These are phyloP conservation scores for Verticillium nonalfalfae DNA, from an alignment of 2,329 filamentous ascomycete genomes.

Conservation along the genomic window DNA sequence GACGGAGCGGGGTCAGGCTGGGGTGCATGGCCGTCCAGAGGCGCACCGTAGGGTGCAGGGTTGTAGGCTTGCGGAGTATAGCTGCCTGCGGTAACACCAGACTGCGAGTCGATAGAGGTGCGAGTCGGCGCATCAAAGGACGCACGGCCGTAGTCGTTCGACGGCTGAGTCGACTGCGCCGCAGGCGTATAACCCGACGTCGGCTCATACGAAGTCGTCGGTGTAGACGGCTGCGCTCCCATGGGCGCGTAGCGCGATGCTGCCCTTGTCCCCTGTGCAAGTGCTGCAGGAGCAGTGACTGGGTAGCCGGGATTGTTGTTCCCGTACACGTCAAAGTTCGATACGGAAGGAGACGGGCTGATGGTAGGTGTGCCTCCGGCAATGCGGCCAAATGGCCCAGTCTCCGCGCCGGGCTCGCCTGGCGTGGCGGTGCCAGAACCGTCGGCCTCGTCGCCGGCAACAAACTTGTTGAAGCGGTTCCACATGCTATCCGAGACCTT, in stretches of 20 bases:
- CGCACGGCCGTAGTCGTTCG: constrained; percentile 11
- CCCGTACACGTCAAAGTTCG: constrained; percentile 70
- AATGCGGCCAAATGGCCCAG: constrained; percentile 78
- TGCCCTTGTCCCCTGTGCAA: constrained; percentile 32
- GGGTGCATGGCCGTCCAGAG: background rate
- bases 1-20: constrained; percentile 1
- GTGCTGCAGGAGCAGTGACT: constrained; percentile 22
- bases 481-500: constrained; percentile 89
- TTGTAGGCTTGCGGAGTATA: constrained; percentile 28
- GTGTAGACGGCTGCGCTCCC: constrained; percentile 18
- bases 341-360: constrained; percentile 65
- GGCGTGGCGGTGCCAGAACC: constrained; percentile 47
- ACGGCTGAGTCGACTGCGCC: constrained; percentile 9
- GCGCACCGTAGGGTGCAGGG: constrained; percentile 1
- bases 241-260: constrained; percentile 45
- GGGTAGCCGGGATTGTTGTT: constrained; percentile 31
- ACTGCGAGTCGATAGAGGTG: constrained; percentile 35
- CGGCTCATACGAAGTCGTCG: constrained; percentile 17
- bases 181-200: constrained; percentile 10
- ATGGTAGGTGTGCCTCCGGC: constrained; percentile 69
- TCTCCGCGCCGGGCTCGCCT: constrained; percentile 46
- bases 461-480: constrained; percentile 93
- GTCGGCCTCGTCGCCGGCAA: constrained; percentile 82
- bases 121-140: constrained; percentile 18
- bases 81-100: constrained; percentile 16